A percentile compares a stretch with the other conserved stretches of the same genome.
Evolutionary conservation across 768 basidiomycete genomes (phyloP).

Genomic region (Naganishia onofrii): DNA sequence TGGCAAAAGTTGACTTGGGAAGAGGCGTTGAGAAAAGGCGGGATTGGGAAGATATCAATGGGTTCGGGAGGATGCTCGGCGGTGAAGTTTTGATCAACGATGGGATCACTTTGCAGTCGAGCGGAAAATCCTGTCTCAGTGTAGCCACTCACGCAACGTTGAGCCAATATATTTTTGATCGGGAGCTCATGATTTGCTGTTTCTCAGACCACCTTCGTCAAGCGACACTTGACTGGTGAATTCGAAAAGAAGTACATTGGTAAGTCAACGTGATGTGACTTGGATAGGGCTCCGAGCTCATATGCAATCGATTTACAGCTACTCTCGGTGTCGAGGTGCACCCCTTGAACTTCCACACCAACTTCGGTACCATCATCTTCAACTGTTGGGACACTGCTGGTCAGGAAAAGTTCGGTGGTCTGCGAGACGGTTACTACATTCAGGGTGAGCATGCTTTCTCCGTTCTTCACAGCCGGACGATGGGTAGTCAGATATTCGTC

Average conservation of each 20-base stretch:
- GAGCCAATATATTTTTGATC: background rate
- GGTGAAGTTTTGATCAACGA: background rate
- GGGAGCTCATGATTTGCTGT: background rate
- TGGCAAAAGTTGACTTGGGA: background rate
- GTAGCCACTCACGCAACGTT: background rate
- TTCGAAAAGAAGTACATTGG: constrained; percentile 99
- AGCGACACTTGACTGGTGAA: constrained; percentile 99
- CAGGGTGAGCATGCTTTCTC: constrained; percentile 36
- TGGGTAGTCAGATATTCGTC: background rate
- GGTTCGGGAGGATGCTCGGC: background rate
- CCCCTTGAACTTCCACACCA: constrained; percentile 91
- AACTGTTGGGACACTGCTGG: constrained; percentile 99
- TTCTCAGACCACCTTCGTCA: constrained; percentile 87
- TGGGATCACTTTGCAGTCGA: background rate
- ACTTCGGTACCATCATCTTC: constrained; percentile 98
- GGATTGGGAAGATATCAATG: background rate
- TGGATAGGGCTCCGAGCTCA: background rate
- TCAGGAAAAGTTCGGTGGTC: constrained; percentile 99
- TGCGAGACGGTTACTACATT: constrained; percentile 71
- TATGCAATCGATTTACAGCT: constrained; percentile 57
- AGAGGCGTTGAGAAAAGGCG: background rate
- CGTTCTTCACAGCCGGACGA: background rate
- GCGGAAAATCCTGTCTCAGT: background rate
- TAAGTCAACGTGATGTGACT: constrained; percentile 53
- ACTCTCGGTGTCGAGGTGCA: constrained; percentile 99